Evolutionary conservation across 2,329 filamentous ascomycete genomes (phyloP), one percentile per base, ranked within the genome.

Genomic region (Knoxdaviesia proteae): DNA sequence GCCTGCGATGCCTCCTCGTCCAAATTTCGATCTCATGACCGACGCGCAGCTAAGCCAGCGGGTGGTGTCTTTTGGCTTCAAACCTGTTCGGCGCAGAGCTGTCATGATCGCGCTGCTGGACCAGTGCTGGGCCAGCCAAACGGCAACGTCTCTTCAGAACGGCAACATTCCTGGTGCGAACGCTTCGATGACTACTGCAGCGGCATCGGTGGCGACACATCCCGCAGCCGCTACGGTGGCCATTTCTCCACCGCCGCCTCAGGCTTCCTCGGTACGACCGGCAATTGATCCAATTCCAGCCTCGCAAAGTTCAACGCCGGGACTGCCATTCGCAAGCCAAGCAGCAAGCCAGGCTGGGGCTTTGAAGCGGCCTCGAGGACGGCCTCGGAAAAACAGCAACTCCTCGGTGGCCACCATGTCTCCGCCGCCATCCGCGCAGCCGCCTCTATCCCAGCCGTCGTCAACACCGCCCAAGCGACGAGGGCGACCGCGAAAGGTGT

Each of bases 81-180:
- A 86, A 53, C 62, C 76, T 1, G 61, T 86, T 32, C 82, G 77
- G 53, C 72, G 64, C 44, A 68, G 81, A 11, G 64, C 68, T 40
- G 72, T 73, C 6, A 84, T 83, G 77, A 75, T 87, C 46, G 63
- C 71, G 1, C 57, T 84, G 7, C 60, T 87, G 8, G 63, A 80
- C 42, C 70, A 75, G 51, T 86, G 82, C 54, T 86, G 80, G 79
- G 59, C 69, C 48, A 74, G 72, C 45, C 20, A 20, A 20, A 20
- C 20, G 20, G 20, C 20, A 20, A 20, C 20, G 20, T 20, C 20
- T 20, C 20, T 20, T 20, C 20, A 20, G 20, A 20, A 20, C 20
- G 20, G 20, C 20, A 20, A 20, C 20, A 20, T 20, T 3, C 20
- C 20, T 20, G 20, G 20, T 20, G 42, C 48, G 7, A 48, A 50